Evolutionary conservation across 202 grass and related monocot genomes (phyloP).

Genomic region (Schoenoplectus tabernaemontani): DNA sequence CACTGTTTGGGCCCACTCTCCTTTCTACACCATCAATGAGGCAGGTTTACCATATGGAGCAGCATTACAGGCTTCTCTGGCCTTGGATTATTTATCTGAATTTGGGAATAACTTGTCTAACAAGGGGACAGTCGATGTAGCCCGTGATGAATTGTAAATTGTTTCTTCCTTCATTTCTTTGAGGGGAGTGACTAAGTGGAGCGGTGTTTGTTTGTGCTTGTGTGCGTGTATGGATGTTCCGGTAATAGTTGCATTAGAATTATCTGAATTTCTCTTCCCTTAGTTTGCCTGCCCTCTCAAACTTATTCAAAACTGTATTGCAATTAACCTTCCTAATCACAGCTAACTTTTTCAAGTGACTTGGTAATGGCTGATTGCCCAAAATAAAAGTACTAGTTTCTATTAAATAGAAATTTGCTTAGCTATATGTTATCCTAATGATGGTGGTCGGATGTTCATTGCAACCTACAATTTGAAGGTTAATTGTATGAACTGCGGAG

Average conservation of each 20-base stretch:
- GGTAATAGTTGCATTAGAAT: not conserved
- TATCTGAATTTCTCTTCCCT: not conserved
- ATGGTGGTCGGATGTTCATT: not conserved
- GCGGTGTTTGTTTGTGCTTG: not conserved
- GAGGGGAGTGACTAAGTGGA: not conserved
- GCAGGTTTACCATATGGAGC: constrained; percentile 50
- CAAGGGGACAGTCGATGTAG: not conserved
- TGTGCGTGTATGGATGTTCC: not conserved
- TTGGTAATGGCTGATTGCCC: not conserved
- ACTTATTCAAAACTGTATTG: not conserved
- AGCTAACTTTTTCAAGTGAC: not conserved
- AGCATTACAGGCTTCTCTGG: constrained; percentile 55
- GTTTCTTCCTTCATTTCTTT: not conserved
- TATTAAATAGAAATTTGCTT: not conserved
- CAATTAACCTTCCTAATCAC: not conserved
- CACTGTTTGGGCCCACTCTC: constrained; percentile 35
- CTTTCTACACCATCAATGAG: constrained; percentile 70
- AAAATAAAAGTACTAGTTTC: not conserved
- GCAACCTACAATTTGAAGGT: not conserved
- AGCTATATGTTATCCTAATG: not conserved
- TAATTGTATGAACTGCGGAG: not conserved
- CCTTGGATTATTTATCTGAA: constrained; percentile 53
- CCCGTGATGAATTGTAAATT: constrained; percentile 64
- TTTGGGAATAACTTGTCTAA: constrained; percentile 21
- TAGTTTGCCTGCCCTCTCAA: not conserved